A percentile compares a stretch with the other conserved stretches of the same genome.
Evolutionary conservation across 352 stramenopile species (phyloP).

Genomic region (Peronosclerospora sorghi): DNA sequence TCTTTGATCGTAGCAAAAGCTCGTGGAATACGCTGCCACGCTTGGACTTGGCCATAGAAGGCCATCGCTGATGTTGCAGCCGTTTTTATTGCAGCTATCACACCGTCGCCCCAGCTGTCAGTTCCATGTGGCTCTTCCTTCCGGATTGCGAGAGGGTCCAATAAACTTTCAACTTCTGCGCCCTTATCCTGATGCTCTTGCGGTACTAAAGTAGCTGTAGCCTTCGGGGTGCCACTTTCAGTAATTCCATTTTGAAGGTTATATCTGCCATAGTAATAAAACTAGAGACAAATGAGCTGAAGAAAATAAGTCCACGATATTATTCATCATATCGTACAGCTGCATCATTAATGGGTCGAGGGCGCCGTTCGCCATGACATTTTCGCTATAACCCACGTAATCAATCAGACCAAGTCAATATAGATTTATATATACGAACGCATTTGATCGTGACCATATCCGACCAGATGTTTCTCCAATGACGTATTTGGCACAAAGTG

Average conservation of each 20-base stretch:
- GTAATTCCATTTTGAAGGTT: background rate
- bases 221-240: no score
- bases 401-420: no score
- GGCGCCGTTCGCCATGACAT: slow-evolving; percentile 16
- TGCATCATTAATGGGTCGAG: slow-evolving; percentile 14
- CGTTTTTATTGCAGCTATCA: slow-evolving; percentile 17
- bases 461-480: slow-evolving; percentile 36
- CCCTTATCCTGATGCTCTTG: no score
- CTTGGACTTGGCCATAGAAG: slow-evolving; percentile 35
- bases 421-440: no score
- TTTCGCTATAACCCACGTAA: slow-evolving; percentile 17
- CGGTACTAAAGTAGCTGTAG: no score
- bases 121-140: background rate
- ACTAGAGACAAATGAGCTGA: slow-evolving; percentile 5
- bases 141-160: slow-evolving; percentile 5
- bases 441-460: background rate
- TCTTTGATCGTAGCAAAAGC: slow-evolving; percentile 28
- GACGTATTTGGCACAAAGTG: slow-evolving; percentile 30
- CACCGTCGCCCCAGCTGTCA: no score
- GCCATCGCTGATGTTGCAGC: slow-evolving; percentile 16
- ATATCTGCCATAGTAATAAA: slow-evolving; percentile 19
- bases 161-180: slow-evolving; percentile 15
- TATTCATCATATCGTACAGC: slow-evolving; percentile 3
- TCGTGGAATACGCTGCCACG: slow-evolving; percentile 40
- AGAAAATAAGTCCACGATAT: background rate